A percentile compares a stretch with the other conserved stretches of the same genome.
phyloP scores from a whole-genome alignment of 495 filamentous ascomycete species.

The Bacidia gigantensis region DNA sequence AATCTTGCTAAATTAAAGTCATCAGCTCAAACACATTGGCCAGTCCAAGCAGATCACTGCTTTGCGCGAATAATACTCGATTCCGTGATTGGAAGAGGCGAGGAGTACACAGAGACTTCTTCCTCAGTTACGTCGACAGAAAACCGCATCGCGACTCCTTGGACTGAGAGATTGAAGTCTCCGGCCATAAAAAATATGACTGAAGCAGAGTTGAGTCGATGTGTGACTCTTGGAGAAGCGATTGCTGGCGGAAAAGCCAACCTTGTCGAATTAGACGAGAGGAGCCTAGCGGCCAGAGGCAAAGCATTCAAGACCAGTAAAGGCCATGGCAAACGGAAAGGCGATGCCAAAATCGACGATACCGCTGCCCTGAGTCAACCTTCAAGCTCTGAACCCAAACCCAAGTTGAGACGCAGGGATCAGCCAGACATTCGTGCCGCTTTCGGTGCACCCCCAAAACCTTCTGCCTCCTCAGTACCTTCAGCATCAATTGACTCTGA shows the following conservation, averaged over 20 bases:
- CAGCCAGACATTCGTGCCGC: conserved; percentile 1
- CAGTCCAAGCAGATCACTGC: conserved; percentile 26
- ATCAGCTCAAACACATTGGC: conserved; percentile 21
- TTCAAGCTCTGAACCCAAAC: not conserved
- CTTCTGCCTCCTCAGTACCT: not conserved
- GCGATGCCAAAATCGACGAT: not conserved
- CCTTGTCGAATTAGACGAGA: conserved; percentile 18
- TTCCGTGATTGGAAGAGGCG: conserved; percentile 20
- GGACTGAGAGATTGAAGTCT: conserved; percentile 7
- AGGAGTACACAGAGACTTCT: not conserved
- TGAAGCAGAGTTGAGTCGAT: conserved; percentile 17
- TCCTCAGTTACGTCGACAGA: not conserved
- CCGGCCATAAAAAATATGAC: conserved; percentile 22
- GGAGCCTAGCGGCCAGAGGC: conserved; percentile 19
- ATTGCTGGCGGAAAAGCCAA: conserved; percentile 19
- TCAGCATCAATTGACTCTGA: conserved; percentile 2
- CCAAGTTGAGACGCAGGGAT: not conserved
- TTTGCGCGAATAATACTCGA: conserved; percentile 28
- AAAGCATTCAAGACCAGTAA: conserved; percentile 15
- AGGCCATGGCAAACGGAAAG: conserved; percentile 1
- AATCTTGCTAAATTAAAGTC: conserved; percentile 8
- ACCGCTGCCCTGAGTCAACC: not conserved
- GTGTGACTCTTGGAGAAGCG: conserved; percentile 18
- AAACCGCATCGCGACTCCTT: not conserved
- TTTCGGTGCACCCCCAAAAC: conserved; percentile 3